Evolutionary conservation across 768 basidiomycete genomes (phyloP), one percentile per base, ranked within the genome.

Genomic region (Kwoniella sp.): DNA sequence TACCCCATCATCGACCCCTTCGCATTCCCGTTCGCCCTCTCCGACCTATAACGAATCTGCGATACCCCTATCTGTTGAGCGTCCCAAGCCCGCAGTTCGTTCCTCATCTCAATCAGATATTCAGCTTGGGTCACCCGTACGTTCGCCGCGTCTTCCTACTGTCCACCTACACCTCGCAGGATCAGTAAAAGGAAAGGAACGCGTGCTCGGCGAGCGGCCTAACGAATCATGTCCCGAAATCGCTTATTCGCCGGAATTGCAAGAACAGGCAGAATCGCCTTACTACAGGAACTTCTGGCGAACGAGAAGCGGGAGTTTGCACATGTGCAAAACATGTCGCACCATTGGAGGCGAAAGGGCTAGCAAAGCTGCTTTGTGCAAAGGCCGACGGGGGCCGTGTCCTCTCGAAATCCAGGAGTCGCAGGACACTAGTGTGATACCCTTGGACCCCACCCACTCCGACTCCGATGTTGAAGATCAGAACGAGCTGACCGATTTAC

Each of bases 191-290:
- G 70, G 64, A 36, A 68, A 72, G 47, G 54, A 40, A 12, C 60
- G 68, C 9, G 69, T 69, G 70, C 30, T 29, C 15, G 70, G 60
- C 6, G 58, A 67, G 27, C 49, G 56, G n/a, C 44, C 63, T 19
- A 37, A 17, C 3, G 55, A 57, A 13, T 6, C 25, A 19, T 29
- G 2, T 1, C 10, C 48, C 21, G 25, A 37, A 5, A 4, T 36
- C 12, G 21, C 24, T 40, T 13, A 22, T 10, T 19, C 49, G 9
- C 6, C 58, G 25, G 17, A n/a, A 44, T 9, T 15, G 40, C 40
- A 4, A 3, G 4, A 47, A 24, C 47, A 24, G 44, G n/a, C 17
- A 44, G 47, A 24, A 13, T 58, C 60, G 36, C 58, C 65, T 6
- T 60, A 57, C 55, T 55, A 30, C 25, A 62, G 30, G 17, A 50